These are phyloP conservation scores for Leucaena leucocephala DNA, from an alignment of 306 rosid genomes.

Conservation along the genomic window DNA sequence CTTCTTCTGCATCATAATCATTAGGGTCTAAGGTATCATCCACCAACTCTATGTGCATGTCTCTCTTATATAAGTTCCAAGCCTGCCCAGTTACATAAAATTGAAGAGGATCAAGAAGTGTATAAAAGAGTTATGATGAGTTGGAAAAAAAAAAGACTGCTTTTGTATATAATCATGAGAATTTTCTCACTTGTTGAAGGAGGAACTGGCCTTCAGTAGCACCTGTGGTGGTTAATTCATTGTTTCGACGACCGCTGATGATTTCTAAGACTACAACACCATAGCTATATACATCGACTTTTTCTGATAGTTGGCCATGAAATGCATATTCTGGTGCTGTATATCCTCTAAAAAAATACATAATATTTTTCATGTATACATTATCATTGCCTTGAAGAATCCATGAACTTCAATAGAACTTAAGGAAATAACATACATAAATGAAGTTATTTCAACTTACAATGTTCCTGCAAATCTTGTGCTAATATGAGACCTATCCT, in stretches of 20 bases:
- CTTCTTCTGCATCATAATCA: not conserved
- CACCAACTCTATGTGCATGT: not conserved
- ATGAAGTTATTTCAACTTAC: conserved; percentile 30
- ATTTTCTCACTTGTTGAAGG: conserved; percentile 32
- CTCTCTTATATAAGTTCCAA: not conserved
- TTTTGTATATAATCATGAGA: no score
- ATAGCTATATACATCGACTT: not conserved
- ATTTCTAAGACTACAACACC: not conserved
- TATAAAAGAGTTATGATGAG: not conserved
- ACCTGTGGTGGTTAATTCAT: not conserved
- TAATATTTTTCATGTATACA: not conserved
- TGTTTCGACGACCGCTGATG: not conserved
- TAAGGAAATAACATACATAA: not conserved
- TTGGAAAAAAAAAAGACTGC: no score
- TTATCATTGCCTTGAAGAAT: no score
- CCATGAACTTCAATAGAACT: no score
- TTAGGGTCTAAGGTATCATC: conserved; percentile 3
- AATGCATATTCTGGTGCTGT: not conserved
- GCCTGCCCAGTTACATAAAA: not conserved
- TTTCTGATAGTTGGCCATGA: not conserved
- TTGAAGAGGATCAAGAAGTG: not conserved
- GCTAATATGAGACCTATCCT: not conserved
- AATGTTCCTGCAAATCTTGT: conserved; percentile 50
- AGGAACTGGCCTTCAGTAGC: not conserved
- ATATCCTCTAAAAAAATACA: conserved; percentile 5